phyloP scores from a whole-genome alignment of 2,329 filamentous ascomycete genomes.

The Botryotinia narcissicola region DNA sequence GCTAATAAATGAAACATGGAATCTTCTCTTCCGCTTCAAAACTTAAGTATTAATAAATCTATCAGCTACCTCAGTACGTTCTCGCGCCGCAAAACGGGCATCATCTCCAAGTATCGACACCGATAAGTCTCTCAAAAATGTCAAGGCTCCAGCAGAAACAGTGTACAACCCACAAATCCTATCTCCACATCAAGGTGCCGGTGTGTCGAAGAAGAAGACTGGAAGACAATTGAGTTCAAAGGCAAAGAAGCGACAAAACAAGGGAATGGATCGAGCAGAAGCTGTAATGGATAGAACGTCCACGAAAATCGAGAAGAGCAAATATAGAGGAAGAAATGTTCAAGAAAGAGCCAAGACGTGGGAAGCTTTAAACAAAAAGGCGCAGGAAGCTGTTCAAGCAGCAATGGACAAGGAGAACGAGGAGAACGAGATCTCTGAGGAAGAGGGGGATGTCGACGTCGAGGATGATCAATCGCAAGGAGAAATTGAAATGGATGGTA shows the following conservation, averaged over 20 bases:
- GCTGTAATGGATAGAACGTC: constrained; percentile 58
- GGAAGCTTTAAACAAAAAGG: constrained; percentile 56
- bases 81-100: constrained; percentile 71
- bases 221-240: constrained; percentile 53
- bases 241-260: constrained; percentile 56
- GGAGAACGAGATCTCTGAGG: constrained; percentile 23
- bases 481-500: constrained; percentile 19
- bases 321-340: constrained; percentile 47
- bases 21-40: neutral
- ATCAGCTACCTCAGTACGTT: constrained; percentile 59
- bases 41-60: neutral
- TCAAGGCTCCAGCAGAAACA: constrained; percentile 50
- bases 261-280: constrained; percentile 57
- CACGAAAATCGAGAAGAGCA: constrained; percentile 55
- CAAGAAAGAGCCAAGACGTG: constrained; percentile 53
- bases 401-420: constrained; percentile 29
- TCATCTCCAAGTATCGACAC: constrained; percentile 67
- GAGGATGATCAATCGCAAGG: constrained; percentile 19
- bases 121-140: constrained; percentile 67
- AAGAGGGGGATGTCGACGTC: constrained; percentile 27
- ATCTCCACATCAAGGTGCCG: constrained; percentile 63
- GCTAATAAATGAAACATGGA: constrained; percentile 26
- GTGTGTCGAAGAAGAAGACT: constrained; percentile 67
- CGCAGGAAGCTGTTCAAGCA: constrained; percentile 32
- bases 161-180: constrained; percentile 61